Evolutionary conservation across 108 stramenopile species (phyloP).

Genomic region (Seminavis robusta): DNA sequence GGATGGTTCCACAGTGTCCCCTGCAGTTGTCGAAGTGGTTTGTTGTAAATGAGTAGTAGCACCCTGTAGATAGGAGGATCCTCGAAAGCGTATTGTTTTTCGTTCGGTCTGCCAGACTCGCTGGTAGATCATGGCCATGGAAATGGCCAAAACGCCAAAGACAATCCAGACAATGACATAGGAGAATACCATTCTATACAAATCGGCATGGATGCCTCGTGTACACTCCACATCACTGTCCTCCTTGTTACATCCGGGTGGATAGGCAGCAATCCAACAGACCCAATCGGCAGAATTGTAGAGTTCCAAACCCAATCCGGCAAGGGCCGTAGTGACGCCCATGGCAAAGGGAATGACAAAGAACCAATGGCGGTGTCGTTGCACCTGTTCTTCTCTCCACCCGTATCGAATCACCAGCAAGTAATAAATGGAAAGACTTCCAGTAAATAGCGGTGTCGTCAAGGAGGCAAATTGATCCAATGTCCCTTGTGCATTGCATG

Average conservation of each 20-base stretch:
- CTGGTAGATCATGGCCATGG: conserved; percentile 16
- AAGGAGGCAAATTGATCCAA: conserved; percentile 36
- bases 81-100: too few species aligned
- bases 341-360: conserved; percentile 21
- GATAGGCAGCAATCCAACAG: conserved; percentile 32
- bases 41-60: too few species aligned
- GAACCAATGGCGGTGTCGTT: conserved; percentile 11
- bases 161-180: conserved; percentile 32
- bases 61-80: too few species aligned
- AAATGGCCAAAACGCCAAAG: conserved; percentile 11
- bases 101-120: conserved; percentile 9
- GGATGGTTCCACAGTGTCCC: too few species aligned
- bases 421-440: conserved; percentile 37
- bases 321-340: conserved; percentile 16
- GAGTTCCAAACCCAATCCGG: conserved; percentile 16
- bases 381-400: conserved; percentile 25
- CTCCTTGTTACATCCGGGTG: conserved; percentile 20
- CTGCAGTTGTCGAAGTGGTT: too few species aligned
- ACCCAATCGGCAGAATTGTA: conserved; percentile 19
- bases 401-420: conserved; percentile 32
- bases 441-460: conserved; percentile 31
- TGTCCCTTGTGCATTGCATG: conserved; percentile 51
- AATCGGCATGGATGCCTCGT: conserved; percentile 25
- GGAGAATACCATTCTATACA: conserved; percentile 24
- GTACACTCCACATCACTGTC: conserved; percentile 16